These are phyloP conservation scores for Cordia subcordata DNA, from an alignment of 257 asterid genomes.

Conservation along the genomic window DNA sequence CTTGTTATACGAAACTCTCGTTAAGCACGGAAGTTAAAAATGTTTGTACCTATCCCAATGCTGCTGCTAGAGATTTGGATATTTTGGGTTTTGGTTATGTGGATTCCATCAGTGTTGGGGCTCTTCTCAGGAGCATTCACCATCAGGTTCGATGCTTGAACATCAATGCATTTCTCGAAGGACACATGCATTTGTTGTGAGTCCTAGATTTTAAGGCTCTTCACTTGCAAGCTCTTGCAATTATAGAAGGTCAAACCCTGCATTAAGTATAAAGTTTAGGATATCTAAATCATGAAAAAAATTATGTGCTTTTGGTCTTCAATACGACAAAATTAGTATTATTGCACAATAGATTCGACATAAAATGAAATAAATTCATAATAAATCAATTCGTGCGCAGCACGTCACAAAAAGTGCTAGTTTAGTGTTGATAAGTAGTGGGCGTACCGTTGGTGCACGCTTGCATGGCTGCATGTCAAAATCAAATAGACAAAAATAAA, in stretches of 20 bases:
- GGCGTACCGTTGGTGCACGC: conserved; percentile 80
- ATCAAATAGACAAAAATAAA: background rate
- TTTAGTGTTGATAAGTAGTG: background rate
- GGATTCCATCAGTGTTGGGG: conserved; percentile 92
- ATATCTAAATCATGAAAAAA: too few species aligned
- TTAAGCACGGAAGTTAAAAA: too few species aligned
- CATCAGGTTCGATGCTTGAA: conserved; percentile 40
- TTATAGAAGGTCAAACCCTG: conserved; percentile 68
- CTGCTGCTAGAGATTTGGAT: conserved; percentile 40
- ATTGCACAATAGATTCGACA: too few species aligned
- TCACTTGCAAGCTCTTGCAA: conserved; percentile 52
- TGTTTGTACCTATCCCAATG: conserved; percentile 71
- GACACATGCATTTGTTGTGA: conserved; percentile 71
- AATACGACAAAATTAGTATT: too few species aligned
- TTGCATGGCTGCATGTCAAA: conserved; percentile 64
- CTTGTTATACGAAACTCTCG: too few species aligned
- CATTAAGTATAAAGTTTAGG: background rate
- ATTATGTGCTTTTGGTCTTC: too few species aligned
- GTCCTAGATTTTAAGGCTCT: conserved; percentile 40
- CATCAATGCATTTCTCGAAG: conserved; percentile 42
- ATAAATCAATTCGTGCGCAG: too few species aligned
- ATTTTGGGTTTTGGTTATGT: conserved; percentile 44
- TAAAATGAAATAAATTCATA: too few species aligned
- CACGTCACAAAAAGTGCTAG: too few species aligned
- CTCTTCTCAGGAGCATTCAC: conserved; percentile 55